Conservation (phyloP, 2,329 filamentous ascomycete genomes). For the Botrytis squamosa region DNA sequence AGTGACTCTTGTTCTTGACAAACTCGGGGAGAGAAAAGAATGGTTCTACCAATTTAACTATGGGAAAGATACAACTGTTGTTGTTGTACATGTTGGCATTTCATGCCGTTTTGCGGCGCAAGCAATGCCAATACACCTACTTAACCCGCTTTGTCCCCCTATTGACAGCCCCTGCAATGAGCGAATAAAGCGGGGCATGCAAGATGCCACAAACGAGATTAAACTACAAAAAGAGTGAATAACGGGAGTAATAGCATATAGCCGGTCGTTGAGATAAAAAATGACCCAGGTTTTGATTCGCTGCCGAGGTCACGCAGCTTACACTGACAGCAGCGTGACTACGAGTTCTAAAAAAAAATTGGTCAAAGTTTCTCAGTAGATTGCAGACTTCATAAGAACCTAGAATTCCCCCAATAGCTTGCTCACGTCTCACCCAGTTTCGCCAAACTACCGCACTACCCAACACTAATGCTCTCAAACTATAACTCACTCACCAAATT, state of each 20-base stretch:
- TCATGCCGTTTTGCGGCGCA: neutral
- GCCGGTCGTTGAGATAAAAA: neutral
- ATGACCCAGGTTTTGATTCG: neutral
- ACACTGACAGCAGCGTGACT: neutral
- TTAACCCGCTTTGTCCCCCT: neutral
- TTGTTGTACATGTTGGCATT: neutral
- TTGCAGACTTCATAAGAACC: neutral
- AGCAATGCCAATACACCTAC: neutral
- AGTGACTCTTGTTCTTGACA: neutral
- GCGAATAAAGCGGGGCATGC: neutral
- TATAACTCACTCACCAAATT: too few species aligned
- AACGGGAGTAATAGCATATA: neutral
- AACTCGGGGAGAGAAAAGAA: neutral
- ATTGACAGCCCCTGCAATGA: neutral
- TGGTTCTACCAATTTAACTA: neutral
- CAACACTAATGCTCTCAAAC: neutral
- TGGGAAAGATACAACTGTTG: neutral
- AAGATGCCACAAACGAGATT: neutral
- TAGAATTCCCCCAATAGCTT: neutral
- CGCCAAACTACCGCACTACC: neutral
- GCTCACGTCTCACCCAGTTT: neutral
- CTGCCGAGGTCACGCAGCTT: neutral
- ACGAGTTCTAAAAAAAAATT: fast-evolving
- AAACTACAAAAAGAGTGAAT: neutral
- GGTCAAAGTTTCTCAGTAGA: neutral